Evolutionary conservation across 805 yeast genomes (phyloP), one percentile per base, ranked within the genome.

Genomic region (Ogataea saltuana): DNA sequence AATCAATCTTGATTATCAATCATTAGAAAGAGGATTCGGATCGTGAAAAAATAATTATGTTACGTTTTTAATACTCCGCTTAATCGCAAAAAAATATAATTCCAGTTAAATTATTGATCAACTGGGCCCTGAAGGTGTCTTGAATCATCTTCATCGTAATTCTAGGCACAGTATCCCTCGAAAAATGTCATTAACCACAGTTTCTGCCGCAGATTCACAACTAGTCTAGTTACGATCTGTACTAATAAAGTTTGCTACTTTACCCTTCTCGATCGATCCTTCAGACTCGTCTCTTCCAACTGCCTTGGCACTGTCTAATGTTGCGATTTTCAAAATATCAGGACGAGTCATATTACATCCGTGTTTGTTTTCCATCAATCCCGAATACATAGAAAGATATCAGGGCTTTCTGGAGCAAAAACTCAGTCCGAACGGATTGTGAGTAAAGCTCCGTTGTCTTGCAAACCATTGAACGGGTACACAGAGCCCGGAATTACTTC

Each of bases 341-440:
- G 50, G 46, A 41, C 59, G 45, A 19, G 52, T 50, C 53, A 56
- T 39, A 36, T 56, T 37, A 60, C 60, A 56, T 28, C 60, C 60
- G 31, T 56, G 60, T 39, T 55, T 56, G 43, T 49, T 47, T 40
- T 56, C 61, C 48, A 52, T 55, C 20, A 56, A 35, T 6, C 59
- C 40, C 55, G 61, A 15, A 56, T 39, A 22, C 58, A 60, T 16
- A 59, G 60, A 46, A 55, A 55, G 27, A 56, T 56, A 46, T 55
- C 54, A 19, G 61, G 60, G 28, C 58, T 50, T 40, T 56, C 60
- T 13, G 61, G 61, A 23, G 60, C 54, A 48, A 56, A 56, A 4
- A 56, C 61, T 60, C 61, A 55, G 29, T 56, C 61, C 6, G 61
- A 56, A 12, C 61, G 60, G 41, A 56, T 55, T 9, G 61, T 56